These are phyloP conservation scores for Triticum timopheevii DNA, from an alignment of 176 grass and related monocot genomes.

Conservation along the genomic window DNA sequence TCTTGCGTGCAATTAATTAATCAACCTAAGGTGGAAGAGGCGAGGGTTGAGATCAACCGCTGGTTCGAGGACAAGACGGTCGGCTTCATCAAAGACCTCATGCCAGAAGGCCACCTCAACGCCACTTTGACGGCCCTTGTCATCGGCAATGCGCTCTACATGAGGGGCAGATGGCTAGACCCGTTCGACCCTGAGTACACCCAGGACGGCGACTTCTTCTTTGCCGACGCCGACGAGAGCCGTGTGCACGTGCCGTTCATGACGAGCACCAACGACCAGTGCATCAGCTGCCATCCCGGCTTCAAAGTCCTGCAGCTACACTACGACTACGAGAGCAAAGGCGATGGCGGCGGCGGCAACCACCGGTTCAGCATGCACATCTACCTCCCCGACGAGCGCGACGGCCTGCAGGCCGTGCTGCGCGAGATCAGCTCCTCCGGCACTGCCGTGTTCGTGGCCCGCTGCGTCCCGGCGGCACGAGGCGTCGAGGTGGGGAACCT, in stretches of 20 bases:
- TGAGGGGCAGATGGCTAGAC: not conserved
- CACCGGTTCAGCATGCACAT: not conserved
- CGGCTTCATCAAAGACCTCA: not conserved
- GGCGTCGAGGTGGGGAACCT: not conserved
- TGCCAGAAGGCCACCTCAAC: not conserved
- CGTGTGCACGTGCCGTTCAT: not conserved
- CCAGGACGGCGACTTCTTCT: not conserved
- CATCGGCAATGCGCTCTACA: not conserved
- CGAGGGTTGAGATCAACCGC: slow-evolving; percentile 12
- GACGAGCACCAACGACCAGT: not conserved
- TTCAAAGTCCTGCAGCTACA: slow-evolving; percentile 9
- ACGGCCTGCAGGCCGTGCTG: not conserved
- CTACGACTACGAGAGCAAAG: not conserved
- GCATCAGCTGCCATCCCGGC: not conserved
- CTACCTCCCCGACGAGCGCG: not conserved
- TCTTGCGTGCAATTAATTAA: not conserved
- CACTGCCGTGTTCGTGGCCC: not conserved
- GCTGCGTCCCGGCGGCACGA: not conserved
- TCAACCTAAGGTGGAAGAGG: not conserved
- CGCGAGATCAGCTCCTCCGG: not conserved
- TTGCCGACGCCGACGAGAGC: not conserved
- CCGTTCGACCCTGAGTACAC: not conserved
- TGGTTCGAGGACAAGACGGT: not conserved
- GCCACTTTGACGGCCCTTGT: not conserved
- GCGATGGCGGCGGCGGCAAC: not conserved